A percentile compares a stretch with the other conserved stretches of the same genome.
phyloP scores from a whole-genome alignment of 1,139 yeast genomes.

The Suhomyces ambrosiae region DNA sequence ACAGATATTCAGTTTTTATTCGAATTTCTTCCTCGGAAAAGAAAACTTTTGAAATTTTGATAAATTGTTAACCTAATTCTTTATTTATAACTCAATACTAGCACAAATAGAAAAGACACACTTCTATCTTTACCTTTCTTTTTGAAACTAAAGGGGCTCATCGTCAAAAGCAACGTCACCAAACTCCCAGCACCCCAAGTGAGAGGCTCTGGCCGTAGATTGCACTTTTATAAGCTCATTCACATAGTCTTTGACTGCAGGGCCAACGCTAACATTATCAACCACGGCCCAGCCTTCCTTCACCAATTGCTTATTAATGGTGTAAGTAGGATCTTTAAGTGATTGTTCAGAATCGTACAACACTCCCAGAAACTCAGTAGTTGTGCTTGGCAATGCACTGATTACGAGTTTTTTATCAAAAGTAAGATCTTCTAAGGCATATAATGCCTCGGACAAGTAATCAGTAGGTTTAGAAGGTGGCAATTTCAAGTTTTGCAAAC shows the following conservation, averaged over 20 bases:
- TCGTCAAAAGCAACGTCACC: constrained; percentile 76
- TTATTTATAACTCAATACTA: too few species aligned
- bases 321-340: constrained; percentile 55
- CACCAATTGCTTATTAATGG: constrained; percentile 65
- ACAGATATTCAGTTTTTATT: too few species aligned
- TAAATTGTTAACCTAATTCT: too few species aligned
- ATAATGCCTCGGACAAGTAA: constrained; percentile 61
- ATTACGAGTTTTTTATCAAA: constrained; percentile 62
- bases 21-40: too few species aligned
- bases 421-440: constrained; percentile 55
- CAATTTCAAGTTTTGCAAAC: constrained; percentile 55
- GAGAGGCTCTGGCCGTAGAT: constrained; percentile 51
- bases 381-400: constrained; percentile 48
- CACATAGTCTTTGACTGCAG: constrained; percentile 38
- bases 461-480: constrained; percentile 65
- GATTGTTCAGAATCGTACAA: constrained; percentile 66
- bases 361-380: constrained; percentile 51
- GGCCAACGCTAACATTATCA: constrained; percentile 38
- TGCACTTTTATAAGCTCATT: constrained; percentile 46
- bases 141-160: constrained; percentile 26
- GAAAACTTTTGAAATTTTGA: too few species aligned
- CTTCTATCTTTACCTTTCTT: too few species aligned
- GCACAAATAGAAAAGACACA: too few species aligned
- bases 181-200: constrained; percentile 77
- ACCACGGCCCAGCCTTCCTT: constrained; percentile 69